Base-by-base conservation (phyloP, 169 alveolate species). In the Neospora caninum region DNA sequence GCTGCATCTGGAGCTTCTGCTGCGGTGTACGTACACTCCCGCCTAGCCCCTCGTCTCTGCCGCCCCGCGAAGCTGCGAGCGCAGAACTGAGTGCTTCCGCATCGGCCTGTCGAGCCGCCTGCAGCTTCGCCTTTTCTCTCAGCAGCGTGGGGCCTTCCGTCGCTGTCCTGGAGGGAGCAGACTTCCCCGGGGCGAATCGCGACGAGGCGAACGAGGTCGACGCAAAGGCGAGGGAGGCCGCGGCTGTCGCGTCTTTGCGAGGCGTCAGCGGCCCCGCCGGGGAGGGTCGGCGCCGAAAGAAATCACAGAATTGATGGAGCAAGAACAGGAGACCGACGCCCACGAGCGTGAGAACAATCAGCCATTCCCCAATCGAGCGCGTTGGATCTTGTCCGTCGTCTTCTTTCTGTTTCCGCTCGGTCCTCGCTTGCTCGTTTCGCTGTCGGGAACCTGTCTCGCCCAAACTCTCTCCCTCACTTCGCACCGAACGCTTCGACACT, bases 1-100 rank as follows among this genome's bases (percentile, higher is more conserved):
- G 69, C 67, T 82, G 89, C 89, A 82, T 82, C 67, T 82, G 89
- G 16, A 82, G 89, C 45, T 20, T 78, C 86, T 78, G 86, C 18
- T n/a, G 86, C 7, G 73, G 73, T 27, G 73, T 64, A 16, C 73
- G 73, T 27, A 64, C 73, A 64, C 73, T 7, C 31, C n/a, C 25
- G 73, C n/a, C 20, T 4, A 64, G 73, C 7, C 20, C n/a, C 1
- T 16, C 73, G 31, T 27, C 73, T 29, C 31, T 64, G 31, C 73
- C 16, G 29, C 86, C 45, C 20, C 45, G 41, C 39, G 49, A 36
- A 9, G 42, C 42, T 16, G 34, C 9, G 42, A 78, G 31, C 16
- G n/a, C 25, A 29, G 4, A 13, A 29, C 73, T 64, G 16, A 64
- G 73, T 1, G 73, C 73, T 29, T 64, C 73, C 20, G 73, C 73